Base-by-base conservation (phyloP, 805 yeast species). In the Lipomyces yamadae region DNA sequence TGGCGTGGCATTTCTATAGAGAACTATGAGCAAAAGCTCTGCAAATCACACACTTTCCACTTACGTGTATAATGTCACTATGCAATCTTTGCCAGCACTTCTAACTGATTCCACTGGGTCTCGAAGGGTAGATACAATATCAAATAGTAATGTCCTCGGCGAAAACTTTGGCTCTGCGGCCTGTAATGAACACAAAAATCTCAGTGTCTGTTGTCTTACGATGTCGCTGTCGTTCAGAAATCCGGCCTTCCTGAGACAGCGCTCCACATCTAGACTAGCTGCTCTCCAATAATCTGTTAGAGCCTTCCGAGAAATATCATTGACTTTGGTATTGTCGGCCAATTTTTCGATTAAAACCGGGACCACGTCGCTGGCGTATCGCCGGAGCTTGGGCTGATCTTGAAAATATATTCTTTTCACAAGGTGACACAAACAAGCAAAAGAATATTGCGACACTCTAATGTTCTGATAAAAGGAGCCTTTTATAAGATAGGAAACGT, bases 371-470 rank as follows among this genome's bases (percentile, higher is more conserved):
- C 74, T 69, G 8, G 79, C 73, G 24, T 77, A 73, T n/a, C 68
- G 72, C n/a, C 72, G 65, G 32, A 81, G 73, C 18, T 74, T 73
- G 13, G 73, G 66, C n/a, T 76, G 74, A 50, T 80, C 76, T 62
- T 75, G 85, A 70, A 78, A 77, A 32, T 81, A 78, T 6, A 81
- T 77, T 8, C 86, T 75, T 66, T 82, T 81, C 32, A 81, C 76
- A 15, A 83, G 70, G 70, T 83, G 82, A 67, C 84, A 81, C 24
- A 82, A 71, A 35, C 84, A 74, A 1, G 84, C 79, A 66, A 83
- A 82, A 0, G 83, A 75, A 52, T 62, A 58, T 30, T 68, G 71
- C 3, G 65, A 56, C 18, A 68, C 62, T 45, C 62, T 56, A 39
- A 57, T n/a, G 24, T 60, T 45, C 13, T 52, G 54, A 35, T 62